Evolutionary conservation across 805 yeast species (phyloP), one percentile per base, ranked within the genome.

Genomic region (Millerago galiae): DNA sequence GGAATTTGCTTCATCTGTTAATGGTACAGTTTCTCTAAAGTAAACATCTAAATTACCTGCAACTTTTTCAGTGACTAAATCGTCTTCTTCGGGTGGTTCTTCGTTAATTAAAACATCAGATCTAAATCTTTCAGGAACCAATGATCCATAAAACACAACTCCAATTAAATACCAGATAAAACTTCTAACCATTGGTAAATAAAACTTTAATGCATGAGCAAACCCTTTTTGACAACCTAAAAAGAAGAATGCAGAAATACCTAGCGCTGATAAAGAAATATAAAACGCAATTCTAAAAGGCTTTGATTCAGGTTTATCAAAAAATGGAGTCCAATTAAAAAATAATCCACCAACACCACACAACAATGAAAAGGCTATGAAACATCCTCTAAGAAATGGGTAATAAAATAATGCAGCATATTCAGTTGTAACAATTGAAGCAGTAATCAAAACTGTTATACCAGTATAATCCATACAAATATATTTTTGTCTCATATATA

Each of bases 401-500:
- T 75, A 75, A 51, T 82, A 70, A 57, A 77, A 80, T 40, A 91
- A 71, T 2, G 90, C 73, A 15, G 86, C 76, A 61, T 86, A 89
- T 62, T 91, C 96, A 0, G 91, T 82, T 4, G 95, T 78, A 35
- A 93, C 67, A 36, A 93, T 83, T 3, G 96, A 85, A 13, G 95
- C 91, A 0, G 96, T 83, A 53, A 91, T 90, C 50, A 93, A 67
- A 12, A 89, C 74, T 0, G 97, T 88, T 51, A 91, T 91, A 2
- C 99, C 99, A 7, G 95, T 83, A 62, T 91, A 91, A 66, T 91
- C 99, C 34, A 90, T 79, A 61, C 99, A 93, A 0, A 96, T 96
- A 64, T 85, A 87, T 41, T 78, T 75, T 50, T 80, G 72, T 59
- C 96, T 74, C 48, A 79, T 60, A 16, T 67, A 55, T 35, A 83